phyloP scores from a whole-genome alignment of 106 monocot species.

The Ottelia alismoides region DNA sequence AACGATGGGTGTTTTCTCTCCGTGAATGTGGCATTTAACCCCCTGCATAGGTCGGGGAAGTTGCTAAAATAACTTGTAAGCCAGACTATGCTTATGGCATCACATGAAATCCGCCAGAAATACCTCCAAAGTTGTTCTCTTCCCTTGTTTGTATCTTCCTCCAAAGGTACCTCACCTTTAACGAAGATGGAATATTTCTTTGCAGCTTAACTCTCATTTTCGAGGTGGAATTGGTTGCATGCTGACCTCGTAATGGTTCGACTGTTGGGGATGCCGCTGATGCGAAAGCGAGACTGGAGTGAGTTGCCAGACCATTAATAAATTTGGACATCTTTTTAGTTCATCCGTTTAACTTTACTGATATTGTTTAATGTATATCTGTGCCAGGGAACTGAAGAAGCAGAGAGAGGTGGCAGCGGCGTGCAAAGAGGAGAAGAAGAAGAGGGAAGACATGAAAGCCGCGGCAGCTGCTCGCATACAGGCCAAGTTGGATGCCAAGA shows the following conservation, averaged over 20 bases:
- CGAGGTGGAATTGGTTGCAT: constrained; percentile 84
- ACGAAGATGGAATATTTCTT: background rate
- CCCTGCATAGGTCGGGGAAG: constrained; percentile 64
- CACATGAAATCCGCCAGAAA: constrained; percentile 83
- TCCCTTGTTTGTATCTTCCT: background rate
- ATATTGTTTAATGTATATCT: too few relatives aligned
- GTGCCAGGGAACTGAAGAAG: too few relatives aligned
- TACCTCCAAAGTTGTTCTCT: constrained; percentile 69
- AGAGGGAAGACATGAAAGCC: too few relatives aligned
- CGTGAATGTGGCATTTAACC: too few relatives aligned
- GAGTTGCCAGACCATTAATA: too few relatives aligned
- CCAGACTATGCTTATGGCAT: constrained; percentile 98
- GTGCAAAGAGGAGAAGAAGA: too few relatives aligned
- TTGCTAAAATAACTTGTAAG: constrained; percentile 87
- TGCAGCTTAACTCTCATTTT: constrained; percentile 76
- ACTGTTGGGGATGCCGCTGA: constrained; percentile 46
- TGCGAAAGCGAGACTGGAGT: constrained; percentile 87
- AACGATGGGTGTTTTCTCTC: too few relatives aligned
- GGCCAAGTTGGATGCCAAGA: too few relatives aligned
- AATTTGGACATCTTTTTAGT: too few relatives aligned
- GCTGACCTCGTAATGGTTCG: constrained; percentile 82
- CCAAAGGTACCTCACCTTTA: background rate
- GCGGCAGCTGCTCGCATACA: too few relatives aligned
- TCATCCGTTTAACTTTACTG: too few relatives aligned
- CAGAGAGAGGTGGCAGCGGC: too few relatives aligned